Conservation (phyloP, 2,329 filamentous ascomycete genomes). For the Penicillium sp. region DNA sequence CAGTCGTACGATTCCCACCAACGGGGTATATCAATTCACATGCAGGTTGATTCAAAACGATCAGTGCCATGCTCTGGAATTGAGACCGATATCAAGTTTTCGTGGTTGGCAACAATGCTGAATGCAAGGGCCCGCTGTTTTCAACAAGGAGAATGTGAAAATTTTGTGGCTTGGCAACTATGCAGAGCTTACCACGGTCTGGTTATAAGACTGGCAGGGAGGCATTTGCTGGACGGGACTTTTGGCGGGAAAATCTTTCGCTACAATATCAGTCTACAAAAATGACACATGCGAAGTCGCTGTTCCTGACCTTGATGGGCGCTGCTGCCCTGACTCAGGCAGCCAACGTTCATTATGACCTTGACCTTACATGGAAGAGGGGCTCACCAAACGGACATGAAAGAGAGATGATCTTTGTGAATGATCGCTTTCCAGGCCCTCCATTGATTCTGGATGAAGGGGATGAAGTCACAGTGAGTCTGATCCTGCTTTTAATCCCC, state of each 20-base stretch:
- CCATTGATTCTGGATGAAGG: conserved; percentile 14
- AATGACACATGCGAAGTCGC: neutral
- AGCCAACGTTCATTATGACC: neutral
- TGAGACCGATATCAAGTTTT: neutral
- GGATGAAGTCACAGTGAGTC: conserved; percentile 8
- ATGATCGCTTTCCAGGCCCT: conserved; percentile 16
- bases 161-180: neutral
- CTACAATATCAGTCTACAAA: neutral
- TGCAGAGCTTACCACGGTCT: neutral
- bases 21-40: no score
- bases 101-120: neutral
- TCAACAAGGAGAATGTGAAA: neutral
- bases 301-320: neutral
- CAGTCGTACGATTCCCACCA: neutral
- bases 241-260: neutral
- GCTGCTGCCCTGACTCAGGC: neutral
- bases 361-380: neutral
- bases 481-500: neutral
- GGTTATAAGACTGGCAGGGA: neutral
- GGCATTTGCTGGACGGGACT: neutral
- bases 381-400: neutral
- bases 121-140: neutral
- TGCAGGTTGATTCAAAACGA: neutral
- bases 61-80: neutral
- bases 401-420: conserved; percentile 14